Percentiles rank a stretch among this genome's conserved stretches.
phyloP scores from a whole-genome alignment of 108 stramenopile genomes.

The Cyclotella choctawhatcheeana region DNA sequence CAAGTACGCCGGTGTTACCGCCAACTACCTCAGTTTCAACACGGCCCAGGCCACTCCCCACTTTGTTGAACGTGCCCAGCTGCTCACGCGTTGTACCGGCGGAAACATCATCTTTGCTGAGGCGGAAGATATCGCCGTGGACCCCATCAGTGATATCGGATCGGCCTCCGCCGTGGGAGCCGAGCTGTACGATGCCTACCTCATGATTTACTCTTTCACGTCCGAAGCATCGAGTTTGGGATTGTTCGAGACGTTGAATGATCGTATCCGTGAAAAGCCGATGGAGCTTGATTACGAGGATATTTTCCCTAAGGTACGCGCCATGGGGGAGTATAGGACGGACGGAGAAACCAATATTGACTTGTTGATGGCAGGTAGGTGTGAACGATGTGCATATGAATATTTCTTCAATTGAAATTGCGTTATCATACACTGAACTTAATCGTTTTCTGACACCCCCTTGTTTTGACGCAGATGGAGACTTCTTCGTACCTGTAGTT shows the following conservation, averaged over 20 bases:
- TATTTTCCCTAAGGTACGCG: constrained; percentile 46
- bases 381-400: too few relatives aligned
- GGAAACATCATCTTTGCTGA: constrained; percentile 39
- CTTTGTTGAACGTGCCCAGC: constrained; percentile 28
- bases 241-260: constrained; percentile 47
- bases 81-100: constrained; percentile 39
- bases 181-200: constrained; percentile 50
- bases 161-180: constrained; percentile 14
- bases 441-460: neutral
- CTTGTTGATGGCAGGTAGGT: constrained; percentile 43
- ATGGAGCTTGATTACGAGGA: constrained; percentile 38
- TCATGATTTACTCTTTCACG: constrained; percentile 44
- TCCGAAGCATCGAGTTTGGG: constrained; percentile 40
- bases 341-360: constrained; percentile 46
- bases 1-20: constrained; percentile 28
- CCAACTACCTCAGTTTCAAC: constrained; percentile 41
- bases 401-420: too few relatives aligned
- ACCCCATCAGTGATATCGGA: constrained; percentile 45
- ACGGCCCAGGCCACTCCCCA: constrained; percentile 28
- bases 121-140: constrained; percentile 37
- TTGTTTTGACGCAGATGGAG: constrained; percentile 7
- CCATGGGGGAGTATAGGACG: constrained; percentile 53
- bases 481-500: constrained; percentile 48
- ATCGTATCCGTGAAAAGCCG: constrained; percentile 29
- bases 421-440: too few relatives aligned